Base-by-base conservation (phyloP, 2,329 filamentous ascomycete genomes). In the Pseudocercospora vitis region DNA sequence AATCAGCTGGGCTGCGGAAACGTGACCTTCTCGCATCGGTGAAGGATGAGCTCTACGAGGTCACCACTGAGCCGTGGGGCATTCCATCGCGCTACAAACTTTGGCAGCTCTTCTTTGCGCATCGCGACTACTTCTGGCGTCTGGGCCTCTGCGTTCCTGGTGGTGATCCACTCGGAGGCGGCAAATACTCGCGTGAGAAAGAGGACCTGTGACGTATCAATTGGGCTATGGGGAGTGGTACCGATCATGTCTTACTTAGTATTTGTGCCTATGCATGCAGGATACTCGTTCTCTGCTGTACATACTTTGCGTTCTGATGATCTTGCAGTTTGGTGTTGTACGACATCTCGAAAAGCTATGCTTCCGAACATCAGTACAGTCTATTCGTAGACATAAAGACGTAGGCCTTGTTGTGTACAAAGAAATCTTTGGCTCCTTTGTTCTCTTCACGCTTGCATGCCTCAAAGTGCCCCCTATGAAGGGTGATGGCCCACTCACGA, bases 91-190 rank as follows among this genome's bases (percentile, higher is more conserved):
- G 71, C 70, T 91, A 81, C 64, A 88, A 87, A 70, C 80, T 95
- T n/a, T 96, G 92, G 90, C 84, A 96, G 72, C 75, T 96, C 6
- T 86, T 97, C 67, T 95, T 95, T 71, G 88, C 91, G 1, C 94
- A 99, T 73, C 78, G 94, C 32, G 94, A 99, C 74, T 99, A 99
- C 71, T 97, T 99, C 73, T 95, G 90, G 89, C 81, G 94, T 52
- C 72, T 99, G 49, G 94, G 94, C 0, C 75, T 97, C 26, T 99
- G 94, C 73, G 78, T 96, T 2, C 91, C 92, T 26, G 65, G 65
- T 11, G 67, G 67, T 35, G 67, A 68, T 58, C 63, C 64, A 8
- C 44, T 65, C 39, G 60, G 62, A 11, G 65, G 65, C 3, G 60
- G 60, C 8, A 60, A 62, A 42, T 65, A 62, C 44, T 57, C 52